These are phyloP conservation scores for Cardamine chenopodiifolia DNA, from an alignment of 345 rosid species.

Conservation along the genomic window DNA sequence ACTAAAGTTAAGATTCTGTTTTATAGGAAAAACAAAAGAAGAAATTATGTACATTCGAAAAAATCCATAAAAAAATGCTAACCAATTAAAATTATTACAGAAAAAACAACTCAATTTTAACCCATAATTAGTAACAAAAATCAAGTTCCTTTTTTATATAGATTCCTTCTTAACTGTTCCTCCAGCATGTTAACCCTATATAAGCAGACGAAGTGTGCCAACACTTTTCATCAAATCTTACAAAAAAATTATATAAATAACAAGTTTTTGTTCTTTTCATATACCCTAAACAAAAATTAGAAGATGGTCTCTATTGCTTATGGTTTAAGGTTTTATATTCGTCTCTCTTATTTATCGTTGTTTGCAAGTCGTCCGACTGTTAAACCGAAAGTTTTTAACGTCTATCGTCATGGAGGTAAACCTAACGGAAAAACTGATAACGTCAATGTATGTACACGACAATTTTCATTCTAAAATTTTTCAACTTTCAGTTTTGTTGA, in stretches of 20 bases:
- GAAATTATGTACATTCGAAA: not conserved
- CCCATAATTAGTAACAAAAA: conserved; percentile 1
- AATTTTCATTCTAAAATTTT: not conserved
- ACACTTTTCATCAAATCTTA: conserved; percentile 13
- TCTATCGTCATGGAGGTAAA: conserved; percentile 21
- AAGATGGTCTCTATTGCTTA: conserved; percentile 8
- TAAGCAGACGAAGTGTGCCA: not conserved
- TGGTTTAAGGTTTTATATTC: not conserved
- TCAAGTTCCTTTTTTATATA: not conserved
- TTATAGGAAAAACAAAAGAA: not conserved
- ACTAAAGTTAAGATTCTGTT: conserved; percentile 7
- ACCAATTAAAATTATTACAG: not conserved
- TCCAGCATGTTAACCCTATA: not conserved
- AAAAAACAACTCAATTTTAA: not conserved
- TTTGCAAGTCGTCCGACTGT: not conserved
- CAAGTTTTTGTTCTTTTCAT: not conserved
- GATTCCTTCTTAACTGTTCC: not conserved
- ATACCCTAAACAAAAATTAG: not conserved
- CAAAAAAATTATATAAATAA: not conserved
- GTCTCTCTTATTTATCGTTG: conserved; percentile 7
- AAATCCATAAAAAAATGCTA: not conserved
- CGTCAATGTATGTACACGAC: conserved; percentile 4
- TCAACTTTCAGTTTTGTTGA: not conserved
- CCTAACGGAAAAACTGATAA: conserved; percentile 32
- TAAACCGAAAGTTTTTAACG: conserved; percentile 16